Conservation (phyloP, 2,329 filamentous ascomycete species). For the Fusarium buxicola region DNA sequence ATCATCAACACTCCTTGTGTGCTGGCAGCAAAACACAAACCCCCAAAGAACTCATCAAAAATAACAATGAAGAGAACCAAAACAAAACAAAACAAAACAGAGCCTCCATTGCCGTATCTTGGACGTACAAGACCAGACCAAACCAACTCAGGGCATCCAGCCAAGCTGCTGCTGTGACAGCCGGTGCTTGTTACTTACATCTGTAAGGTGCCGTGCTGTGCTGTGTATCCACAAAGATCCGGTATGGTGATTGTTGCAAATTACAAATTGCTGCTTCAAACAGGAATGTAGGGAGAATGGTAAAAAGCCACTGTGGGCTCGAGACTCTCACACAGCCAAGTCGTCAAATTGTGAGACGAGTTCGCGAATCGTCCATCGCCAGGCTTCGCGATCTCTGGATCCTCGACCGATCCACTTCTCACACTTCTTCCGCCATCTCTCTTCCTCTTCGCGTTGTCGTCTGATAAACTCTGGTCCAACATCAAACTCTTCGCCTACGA, state of each 20-base stretch:
- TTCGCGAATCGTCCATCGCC: slow-evolving; percentile 82
- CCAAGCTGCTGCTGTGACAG: slow-evolving; percentile 32
- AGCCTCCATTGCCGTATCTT: slow-evolving; percentile 18
- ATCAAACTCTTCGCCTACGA: slow-evolving; percentile 96
- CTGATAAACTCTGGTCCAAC: slow-evolving; percentile 94
- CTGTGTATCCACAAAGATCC: slow-evolving; percentile 40
- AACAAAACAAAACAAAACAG: slow-evolving; percentile 17
- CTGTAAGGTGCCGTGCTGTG: slow-evolving; percentile 25
- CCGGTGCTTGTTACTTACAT: slow-evolving; percentile 30
- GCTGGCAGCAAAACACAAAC: slow-evolving; percentile 29
- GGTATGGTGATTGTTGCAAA: slow-evolving; percentile 34
- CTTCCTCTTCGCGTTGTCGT: slow-evolving; percentile 90
- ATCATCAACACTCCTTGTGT: slow-evolving; percentile 32
- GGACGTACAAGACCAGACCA: slow-evolving; percentile 20
- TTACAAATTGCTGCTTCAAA: slow-evolving; percentile 42
- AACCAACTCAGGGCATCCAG: slow-evolving; percentile 39
- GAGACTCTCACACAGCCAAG: slow-evolving; percentile 48
- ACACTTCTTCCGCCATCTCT: slow-evolving; percentile 88
- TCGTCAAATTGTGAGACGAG: slow-evolving; percentile 62
- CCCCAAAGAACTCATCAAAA: neutral
- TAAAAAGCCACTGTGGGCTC: slow-evolving; percentile 25
- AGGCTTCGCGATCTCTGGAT: slow-evolving; percentile 67
- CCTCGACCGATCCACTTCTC: slow-evolving; percentile 81
- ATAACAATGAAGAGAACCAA: too few species aligned
- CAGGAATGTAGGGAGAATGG: slow-evolving; percentile 30